A percentile compares a stretch with the other conserved stretches of the same genome.
These are phyloP conservation scores for Verruconis gallopava DNA, from an alignment of 2,329 filamentous ascomycete genomes.

Conservation along the genomic window DNA sequence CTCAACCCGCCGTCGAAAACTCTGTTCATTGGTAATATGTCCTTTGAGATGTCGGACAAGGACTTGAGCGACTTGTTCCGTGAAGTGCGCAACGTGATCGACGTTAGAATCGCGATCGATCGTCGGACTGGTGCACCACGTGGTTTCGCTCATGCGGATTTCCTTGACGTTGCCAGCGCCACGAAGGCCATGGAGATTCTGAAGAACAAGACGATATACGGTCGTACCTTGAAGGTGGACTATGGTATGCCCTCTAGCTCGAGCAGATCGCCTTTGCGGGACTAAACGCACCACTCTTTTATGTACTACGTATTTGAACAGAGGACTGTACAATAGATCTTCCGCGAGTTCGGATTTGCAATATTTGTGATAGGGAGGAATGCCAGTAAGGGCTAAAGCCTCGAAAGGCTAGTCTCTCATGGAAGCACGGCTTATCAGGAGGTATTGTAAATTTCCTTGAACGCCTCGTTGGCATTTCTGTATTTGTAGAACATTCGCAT, in stretches of 20 bases:
- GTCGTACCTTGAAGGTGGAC: conserved; percentile 52
- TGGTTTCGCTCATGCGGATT: conserved; percentile 78
- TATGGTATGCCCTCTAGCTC: conserved; percentile 33
- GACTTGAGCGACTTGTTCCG: conserved; percentile 70
- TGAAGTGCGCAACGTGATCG: conserved; percentile 53
- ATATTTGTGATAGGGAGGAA: no score
- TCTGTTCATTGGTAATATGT: conserved; percentile 75
- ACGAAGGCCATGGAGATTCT: conserved; percentile 45
- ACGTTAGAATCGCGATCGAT: conserved; percentile 74
- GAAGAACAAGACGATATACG: conserved; percentile 45
- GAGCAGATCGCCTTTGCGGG: no score
- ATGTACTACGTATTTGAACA: no score
- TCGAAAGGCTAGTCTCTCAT: no score
- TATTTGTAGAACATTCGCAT: no score
- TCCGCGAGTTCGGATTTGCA: no score
- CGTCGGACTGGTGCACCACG: conserved; percentile 65
- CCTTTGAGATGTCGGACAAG: conserved; percentile 71
- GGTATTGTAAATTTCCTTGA: no score
- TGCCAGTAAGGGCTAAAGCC: no score
- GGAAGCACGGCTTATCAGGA: no score
- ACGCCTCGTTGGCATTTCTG: no score
- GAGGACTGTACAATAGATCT: no score
- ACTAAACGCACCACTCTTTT: no score
- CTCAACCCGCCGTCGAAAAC: conserved; percentile 46
- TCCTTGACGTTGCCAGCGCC: conserved; percentile 55